Evolutionary conservation across 768 basidiomycete genomes (phyloP), one percentile per base, ranked within the genome.

Genomic region (Kwoniella heveanensis): DNA sequence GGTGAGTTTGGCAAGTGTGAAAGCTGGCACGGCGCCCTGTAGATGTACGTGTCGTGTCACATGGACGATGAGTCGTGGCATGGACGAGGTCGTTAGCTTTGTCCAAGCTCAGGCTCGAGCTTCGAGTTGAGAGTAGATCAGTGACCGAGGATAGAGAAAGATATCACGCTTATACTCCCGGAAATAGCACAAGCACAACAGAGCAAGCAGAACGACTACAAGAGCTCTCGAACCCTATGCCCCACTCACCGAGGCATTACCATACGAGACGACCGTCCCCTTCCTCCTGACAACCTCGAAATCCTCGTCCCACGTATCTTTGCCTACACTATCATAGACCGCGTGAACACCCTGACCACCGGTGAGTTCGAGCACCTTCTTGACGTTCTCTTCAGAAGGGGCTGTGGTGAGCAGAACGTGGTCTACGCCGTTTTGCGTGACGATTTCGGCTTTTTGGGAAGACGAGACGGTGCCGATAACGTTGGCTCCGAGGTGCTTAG

Each of bases 281-380:
- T 95, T 96, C 44, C 91, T 84, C 69, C 86, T 86, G 69, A 90
- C 83, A 79, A 92, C 82, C 78, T 88, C 85, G 81, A 95, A 90
- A 82, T 94, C 84, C 64, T 84, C 84, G 65, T 91, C 89, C 76
- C 89, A 94, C 85, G 93, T 97, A 77, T 92, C 90, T 82, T 90
- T 94, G 1, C 95, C 95, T n/a, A 99, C 92, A 27, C 95, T 95
- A 72, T 99, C 95, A 72, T 89, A 95, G 24, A 92, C 85, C 17
- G 86, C 94, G 66, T 95, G 85, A 4, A 92, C 80, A 26, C 81
- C 81, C 21, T 79, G 66, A 13, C 78, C 79, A 1, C 71, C 76
- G 9, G 79, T 76, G 0, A 76, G 67, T 26, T 72, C 65, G 26
- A 73, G 17, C 30, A 77, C 53, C 57, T 68, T 63, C 67, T 88